Conservation (phyloP, 2,329 filamentous ascomycete species). For the Cladosporium colombiae region DNA sequence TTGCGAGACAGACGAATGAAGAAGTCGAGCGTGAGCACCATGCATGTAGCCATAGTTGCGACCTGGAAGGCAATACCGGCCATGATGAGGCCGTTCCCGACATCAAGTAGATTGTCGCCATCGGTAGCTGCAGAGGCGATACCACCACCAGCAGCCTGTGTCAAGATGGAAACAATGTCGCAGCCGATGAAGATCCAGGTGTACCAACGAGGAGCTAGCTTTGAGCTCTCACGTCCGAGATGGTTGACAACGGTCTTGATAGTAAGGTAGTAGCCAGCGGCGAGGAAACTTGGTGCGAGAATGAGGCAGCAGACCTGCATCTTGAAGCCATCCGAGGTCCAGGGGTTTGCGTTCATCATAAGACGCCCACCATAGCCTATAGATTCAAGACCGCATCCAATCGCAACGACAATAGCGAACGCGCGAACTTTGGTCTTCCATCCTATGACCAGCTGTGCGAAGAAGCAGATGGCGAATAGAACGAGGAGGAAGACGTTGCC, state of each 20-base stretch:
- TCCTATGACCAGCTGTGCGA: constrained; percentile 40
- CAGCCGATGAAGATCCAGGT: constrained; percentile 54
- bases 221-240: constrained; percentile 45
- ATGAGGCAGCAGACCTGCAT: constrained; percentile 55
- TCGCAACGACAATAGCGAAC: constrained; percentile 43
- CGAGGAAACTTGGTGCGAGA: constrained; percentile 51
- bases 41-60: constrained; percentile 45
- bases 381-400: constrained; percentile 49
- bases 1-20: constrained; percentile 25
- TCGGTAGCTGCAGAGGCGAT: constrained; percentile 40
- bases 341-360: constrained; percentile 55
- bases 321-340: constrained; percentile 50
- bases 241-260: constrained; percentile 50
- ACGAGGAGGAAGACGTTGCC: constrained; percentile 44
- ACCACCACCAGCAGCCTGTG: constrained; percentile 48
- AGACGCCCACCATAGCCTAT: constrained; percentile 59
- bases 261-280: constrained; percentile 50
- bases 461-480: constrained; percentile 38
- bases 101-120: constrained; percentile 36
- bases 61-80: constrained; percentile 49
- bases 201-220: constrained; percentile 47
- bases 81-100: constrained; percentile 49
- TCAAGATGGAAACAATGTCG: constrained; percentile 49
- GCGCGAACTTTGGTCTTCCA: constrained; percentile 39
- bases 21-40: constrained; percentile 45